A percentile compares a stretch with the other conserved stretches of the same genome.
Conservation (phyloP, 106 monocot species). For the Iris macrosiphon region DNA sequence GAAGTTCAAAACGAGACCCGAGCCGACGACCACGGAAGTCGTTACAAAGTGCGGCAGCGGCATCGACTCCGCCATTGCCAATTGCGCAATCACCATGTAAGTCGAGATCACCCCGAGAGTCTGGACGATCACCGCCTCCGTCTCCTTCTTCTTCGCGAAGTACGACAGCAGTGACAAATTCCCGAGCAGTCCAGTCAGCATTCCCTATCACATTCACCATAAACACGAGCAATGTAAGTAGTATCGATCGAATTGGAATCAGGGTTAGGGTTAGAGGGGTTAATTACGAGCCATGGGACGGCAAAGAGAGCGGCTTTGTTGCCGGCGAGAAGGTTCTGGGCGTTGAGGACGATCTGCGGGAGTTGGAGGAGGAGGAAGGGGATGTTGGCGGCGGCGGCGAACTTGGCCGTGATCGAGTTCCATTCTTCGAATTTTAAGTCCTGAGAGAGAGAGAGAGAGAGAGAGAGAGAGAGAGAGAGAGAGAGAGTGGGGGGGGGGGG, state of each 20-base stretch:
- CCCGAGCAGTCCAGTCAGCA: conserved; percentile 85
- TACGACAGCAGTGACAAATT: conserved; percentile 87
- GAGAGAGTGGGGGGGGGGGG: no score
- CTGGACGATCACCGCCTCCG: conserved; percentile 80
- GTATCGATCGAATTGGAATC: no score
- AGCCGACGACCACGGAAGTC: conserved; percentile 54
- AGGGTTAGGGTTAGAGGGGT: conserved; percentile 5
- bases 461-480: no score
- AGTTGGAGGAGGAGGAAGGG: conserved; percentile 92
- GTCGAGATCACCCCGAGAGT: conserved; percentile 83
- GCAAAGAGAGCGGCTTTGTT: conserved; percentile 74
- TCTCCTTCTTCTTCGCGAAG: conserved; percentile 96
- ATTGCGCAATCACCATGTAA: conserved; percentile 76
- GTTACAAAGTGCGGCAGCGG: conserved; percentile 54
- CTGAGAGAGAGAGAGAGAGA: conserved; percentile 1
- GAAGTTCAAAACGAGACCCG: conserved; percentile 69
- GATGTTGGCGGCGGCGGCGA: conserved; percentile 69
- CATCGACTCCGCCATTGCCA: conserved; percentile 78
- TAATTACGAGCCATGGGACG: conserved; percentile 84
- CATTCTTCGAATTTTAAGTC: conserved; percentile 38
- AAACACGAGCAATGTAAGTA: no score
- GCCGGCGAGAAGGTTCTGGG: conserved; percentile 72
- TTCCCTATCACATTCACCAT: conserved; percentile 43
- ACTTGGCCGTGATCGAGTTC: conserved; percentile 75
- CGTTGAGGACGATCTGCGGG: conserved; percentile 80